Base-by-base conservation (phyloP, 306 rosid species). In the Cucurbita maxima region DNA sequence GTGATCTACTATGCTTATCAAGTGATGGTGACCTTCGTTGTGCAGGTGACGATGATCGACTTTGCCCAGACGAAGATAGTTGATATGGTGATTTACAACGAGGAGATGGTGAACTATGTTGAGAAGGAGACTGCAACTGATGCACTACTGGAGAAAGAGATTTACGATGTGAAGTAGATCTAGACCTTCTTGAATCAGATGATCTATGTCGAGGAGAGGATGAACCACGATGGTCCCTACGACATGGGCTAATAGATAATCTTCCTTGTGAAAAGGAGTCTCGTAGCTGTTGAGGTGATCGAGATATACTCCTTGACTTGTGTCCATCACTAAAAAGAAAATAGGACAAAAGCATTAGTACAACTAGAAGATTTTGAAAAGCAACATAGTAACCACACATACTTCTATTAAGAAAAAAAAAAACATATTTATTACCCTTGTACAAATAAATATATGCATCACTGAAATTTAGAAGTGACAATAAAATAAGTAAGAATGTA, bases 291-390 rank as follows among this genome's bases (percentile, higher is more conserved):
- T 68, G 77, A 10, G 90, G 90, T 52, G 96, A 89, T 74, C 84
- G 75, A 19, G 96, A 91, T 71, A 82, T 36, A 58, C 96, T 91
- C 70, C 82, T 86, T 55, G 96, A 83, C 76, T 75, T 79, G 41
- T 70, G 81, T 47, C 87, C 79, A 61, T 78, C 84, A 79, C 89
- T 79, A 62, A 76, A 77, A 38, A 59, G 3, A 68, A 75, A 19
- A 19, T 55, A 10, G 58, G 30, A 54, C 20, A 57, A 20, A 41
- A 73, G 43, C 64, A 70, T 71, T 20, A 70, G 62, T 40, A 50
- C 71, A 12, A 73, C 20, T n/a, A 20, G 54, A 51, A 40, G 48
- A 16, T 52, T 63, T 5, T 40, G 14, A 34, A 48, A 20, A 72
- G 11, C 30, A 20, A 22, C 43, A 41, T 7, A 56, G 19, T 56